Evolutionary conservation across 345 rosid species (phyloP), one percentile per base, ranked within the genome.

Genomic region (Rubroshorea leprosula): DNA sequence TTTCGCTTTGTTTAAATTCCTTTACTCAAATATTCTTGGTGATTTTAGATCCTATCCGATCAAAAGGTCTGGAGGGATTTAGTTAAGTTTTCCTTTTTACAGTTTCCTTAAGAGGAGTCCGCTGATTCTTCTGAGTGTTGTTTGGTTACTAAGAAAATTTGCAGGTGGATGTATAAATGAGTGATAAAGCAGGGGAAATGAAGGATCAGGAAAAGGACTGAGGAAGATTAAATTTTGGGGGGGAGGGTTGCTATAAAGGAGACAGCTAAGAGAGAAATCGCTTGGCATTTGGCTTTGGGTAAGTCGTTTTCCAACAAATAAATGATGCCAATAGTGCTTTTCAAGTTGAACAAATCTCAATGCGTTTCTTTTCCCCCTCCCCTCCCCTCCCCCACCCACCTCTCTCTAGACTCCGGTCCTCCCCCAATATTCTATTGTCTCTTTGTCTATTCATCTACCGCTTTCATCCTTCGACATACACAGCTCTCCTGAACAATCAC

Each of bases 261-360:
- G 72, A 64, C 73, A 64, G 70, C 72, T 66, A 67, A 57, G 68
- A 57, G 58, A n/a, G n/a, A n/a, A n/a, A n/a, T n/a, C n/a, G n/a
- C n/a, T 3, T 23, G 22, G 53, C 15, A 38, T 26, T 58, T 26
- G 46, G 64, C 46, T 41, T 38, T 35, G 52, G 80, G 82, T 70
- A 65, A 51, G 85, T 83, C 82, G 61, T 78, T 83, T 78, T 83
- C 83, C 45, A 58, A 62, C 57, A 65, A 44, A 55, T 74, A 72
- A 60, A 70, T 72, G 73, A 63, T 66, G 57, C 63, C 54, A 48
- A 19, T 47, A 14, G 27, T 51, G 57, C 41, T 60, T 72, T 68
- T 60, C 62, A 49, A n/a, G 23, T 23, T 23, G 45, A 41, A 53
- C 61, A 61, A 54, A 49, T 51, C 56, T 57, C 58, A 41, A 53